phyloP scores from a whole-genome alignment of 106 monocot genomes.

The Alisma plantagoaquatica region DNA sequence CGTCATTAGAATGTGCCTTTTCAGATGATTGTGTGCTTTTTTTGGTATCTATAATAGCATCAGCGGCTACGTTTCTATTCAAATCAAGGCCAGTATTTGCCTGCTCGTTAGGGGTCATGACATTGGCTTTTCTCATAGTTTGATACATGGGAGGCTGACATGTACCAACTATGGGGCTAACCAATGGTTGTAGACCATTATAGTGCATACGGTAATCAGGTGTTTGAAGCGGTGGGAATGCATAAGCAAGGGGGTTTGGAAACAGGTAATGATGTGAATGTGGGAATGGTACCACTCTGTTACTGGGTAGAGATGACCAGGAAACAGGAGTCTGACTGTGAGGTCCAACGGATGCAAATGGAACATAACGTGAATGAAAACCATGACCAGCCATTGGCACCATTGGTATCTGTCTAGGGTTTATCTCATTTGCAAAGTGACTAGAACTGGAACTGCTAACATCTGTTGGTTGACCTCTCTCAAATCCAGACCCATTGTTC shows the following conservation, averaged over 20 bases:
- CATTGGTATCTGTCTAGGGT: conserved; percentile 13
- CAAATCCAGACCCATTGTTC: conserved; percentile 9
- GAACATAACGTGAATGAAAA: conserved; percentile 24
- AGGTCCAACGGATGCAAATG: conserved; percentile 30
- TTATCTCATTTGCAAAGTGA: conserved; percentile 15
- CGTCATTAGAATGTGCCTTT: conserved; percentile 3
- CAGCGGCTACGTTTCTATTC: conserved; percentile 1
- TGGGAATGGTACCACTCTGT: conserved; percentile 35
- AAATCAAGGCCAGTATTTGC: not conserved
- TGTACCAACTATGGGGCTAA: conserved; percentile 9
- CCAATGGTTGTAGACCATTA: conserved; percentile 21
- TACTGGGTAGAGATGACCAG: conserved; percentile 36
- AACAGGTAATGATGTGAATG: conserved; percentile 38
- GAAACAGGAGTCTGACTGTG: conserved; percentile 21
- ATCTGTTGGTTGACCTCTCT: conserved; percentile 6
- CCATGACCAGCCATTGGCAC: conserved; percentile 21
- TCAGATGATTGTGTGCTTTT: conserved; percentile 4
- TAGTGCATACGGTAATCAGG: conserved; percentile 32
- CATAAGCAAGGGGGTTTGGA: conserved; percentile 38
- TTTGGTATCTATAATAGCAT: conserved; percentile 3
- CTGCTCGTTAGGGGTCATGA: conserved; percentile 11
- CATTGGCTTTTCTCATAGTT: conserved; percentile 1
- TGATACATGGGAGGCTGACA: conserved; percentile 12
- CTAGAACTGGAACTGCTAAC: conserved; percentile 9
- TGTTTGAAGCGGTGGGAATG: conserved; percentile 17